phyloP scores from a whole-genome alignment of 2,329 filamentous ascomycete genomes.

The Arthrinium phaeospermum region DNA sequence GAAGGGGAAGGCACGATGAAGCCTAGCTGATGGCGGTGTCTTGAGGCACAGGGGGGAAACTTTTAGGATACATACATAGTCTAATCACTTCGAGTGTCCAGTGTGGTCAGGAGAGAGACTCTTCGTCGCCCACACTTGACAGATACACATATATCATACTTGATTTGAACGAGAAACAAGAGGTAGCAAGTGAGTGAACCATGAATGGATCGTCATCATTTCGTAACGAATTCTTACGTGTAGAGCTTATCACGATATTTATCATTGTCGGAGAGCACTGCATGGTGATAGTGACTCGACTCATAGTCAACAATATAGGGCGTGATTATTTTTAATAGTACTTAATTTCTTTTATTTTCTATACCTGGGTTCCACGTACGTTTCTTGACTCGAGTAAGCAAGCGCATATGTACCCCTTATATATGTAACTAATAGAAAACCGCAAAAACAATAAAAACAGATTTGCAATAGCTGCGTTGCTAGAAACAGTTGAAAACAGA shows the following conservation, averaged over 20 bases:
- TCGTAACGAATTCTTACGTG: neutral
- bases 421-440: neutral
- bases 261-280: neutral
- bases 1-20: neutral
- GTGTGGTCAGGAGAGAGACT: neutral
- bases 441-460: neutral
- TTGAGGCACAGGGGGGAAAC: neutral
- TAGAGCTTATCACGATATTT: too few relatives aligned
- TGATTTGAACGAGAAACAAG: neutral
- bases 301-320: neutral
- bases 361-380: neutral
- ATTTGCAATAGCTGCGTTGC: neutral
- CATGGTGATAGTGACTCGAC: neutral
- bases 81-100: conserved; percentile 1
- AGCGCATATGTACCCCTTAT: neutral
- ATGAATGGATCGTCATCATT: neutral
- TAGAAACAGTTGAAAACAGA: neutral
- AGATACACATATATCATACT: neutral
- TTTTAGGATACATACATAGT: neutral
- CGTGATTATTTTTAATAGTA: neutral
- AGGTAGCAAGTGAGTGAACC: neutral
- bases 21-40: neutral
- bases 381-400: neutral
- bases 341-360: fast-evolving
- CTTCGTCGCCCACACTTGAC: neutral